Evolutionary conservation across 2,329 filamentous ascomycete genomes (phyloP), one percentile per base, ranked within the genome.

Genomic region (Thelonectria blattea): DNA sequence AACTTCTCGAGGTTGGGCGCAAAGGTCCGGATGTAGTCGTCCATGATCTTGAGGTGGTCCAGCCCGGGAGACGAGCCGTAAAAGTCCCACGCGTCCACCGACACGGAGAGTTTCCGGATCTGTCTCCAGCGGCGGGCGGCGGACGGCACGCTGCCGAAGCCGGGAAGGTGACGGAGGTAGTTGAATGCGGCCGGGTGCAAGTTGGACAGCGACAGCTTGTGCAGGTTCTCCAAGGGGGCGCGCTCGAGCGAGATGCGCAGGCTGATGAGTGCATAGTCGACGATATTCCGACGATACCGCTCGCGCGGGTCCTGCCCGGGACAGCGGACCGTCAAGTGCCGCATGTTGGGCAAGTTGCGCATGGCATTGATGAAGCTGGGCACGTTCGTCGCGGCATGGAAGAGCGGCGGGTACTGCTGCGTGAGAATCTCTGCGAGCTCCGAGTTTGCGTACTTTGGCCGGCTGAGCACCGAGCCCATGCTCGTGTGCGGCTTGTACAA

Each of bases 181-280:
- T 90, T 83, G 52, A 96, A 86, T 8, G 89, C 90, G 1, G 86
- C 84, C 0, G 91, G 88, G 68, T 96, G 92, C 10, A 96, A 85
- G 2, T 86, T 86, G 12, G 86, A 85, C 2, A 96, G 83, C 1
- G 90, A 90, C 3, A 97, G 81, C 61, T 88, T 89, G 64, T 83
- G 80, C 14, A 97, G 83, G 59, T 82, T 83, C 52, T 79, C 80
- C 50, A 95, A 78, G 1, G 88, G 85, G 10, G 88, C 86, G 55
- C 89, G 85, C 78, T 96, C 93, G 30, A 96, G 78, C 12, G 93
- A 90, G 65, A 96, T 92, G 65, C 92, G 89, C 56, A 96, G 79
- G 65, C 91, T 95, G 73, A 96, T 92, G 62, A 97, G 86, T 4
- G 92, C 92, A 72, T 95, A 96, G 81, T 96, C 93, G 61, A 96